Conservation (phyloP, 108 stramenopile genomes). For the Cylindrotheca fusiformis region DNA sequence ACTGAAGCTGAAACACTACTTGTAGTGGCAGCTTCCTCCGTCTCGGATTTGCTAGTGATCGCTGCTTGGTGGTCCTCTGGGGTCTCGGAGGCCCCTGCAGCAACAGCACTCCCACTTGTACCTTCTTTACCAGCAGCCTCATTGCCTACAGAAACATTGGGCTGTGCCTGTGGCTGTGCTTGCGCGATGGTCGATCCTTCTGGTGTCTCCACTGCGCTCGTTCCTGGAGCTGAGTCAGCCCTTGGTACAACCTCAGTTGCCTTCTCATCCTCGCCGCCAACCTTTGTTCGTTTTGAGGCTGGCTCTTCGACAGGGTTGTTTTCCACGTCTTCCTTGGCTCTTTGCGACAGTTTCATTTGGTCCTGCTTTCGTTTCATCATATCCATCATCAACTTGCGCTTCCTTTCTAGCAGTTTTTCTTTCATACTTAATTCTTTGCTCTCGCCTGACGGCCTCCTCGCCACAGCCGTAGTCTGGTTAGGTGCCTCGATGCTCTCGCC, state of each 20-base stretch:
- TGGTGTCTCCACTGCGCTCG: too few species aligned
- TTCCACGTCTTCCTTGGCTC: conserved; percentile 8
- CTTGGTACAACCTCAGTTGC: too few species aligned
- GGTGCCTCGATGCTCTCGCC: conserved; percentile 8
- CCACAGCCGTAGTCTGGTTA: not conserved
- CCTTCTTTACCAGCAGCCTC: not conserved
- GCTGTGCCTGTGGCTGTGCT: too few species aligned
- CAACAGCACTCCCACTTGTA: conserved; percentile 1
- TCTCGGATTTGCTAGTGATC: too few species aligned
- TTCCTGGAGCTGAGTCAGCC: too few species aligned
- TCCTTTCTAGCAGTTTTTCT: conserved; percentile 52
- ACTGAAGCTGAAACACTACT: not conserved
- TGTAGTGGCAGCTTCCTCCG: too few species aligned
- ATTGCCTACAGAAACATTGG: not conserved
- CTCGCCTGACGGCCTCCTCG: conserved; percentile 26
- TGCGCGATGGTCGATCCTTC: too few species aligned
- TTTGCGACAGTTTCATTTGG: not conserved
- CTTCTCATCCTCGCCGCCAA: conserved; percentile 6
- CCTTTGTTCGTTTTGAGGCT: conserved; percentile 19
- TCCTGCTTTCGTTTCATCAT: conserved; percentile 24
- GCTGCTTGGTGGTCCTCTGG: not conserved
- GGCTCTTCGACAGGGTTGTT: conserved; percentile 9
- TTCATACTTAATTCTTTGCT: conserved; percentile 40
- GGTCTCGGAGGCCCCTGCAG: not conserved
- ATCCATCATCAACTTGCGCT: conserved; percentile 38